Evolutionary conservation across 1,284 basidiomycete species (phyloP).

Genomic region (Athelia sp.): DNA sequence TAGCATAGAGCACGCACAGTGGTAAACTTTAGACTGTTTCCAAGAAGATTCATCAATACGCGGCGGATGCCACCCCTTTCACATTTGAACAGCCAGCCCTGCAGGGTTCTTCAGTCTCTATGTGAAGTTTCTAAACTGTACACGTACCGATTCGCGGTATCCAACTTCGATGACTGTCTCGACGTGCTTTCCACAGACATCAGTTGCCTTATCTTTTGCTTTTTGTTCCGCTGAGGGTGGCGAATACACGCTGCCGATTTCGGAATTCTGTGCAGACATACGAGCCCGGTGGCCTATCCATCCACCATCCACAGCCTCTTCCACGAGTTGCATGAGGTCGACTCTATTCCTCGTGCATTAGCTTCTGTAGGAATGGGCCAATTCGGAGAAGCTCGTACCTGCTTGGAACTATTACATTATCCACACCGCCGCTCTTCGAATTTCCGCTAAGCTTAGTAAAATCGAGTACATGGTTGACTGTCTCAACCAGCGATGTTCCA

Average conservation of each 20-base stretch:
- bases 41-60: slow-evolving; percentile 93
- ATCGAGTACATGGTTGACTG: slow-evolving; percentile 95
- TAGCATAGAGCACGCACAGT: slow-evolving; percentile 37
- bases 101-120: slow-evolving; percentile 1
- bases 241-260: slow-evolving; percentile 91
- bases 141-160: slow-evolving; percentile 56
- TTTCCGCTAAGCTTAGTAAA: slow-evolving; percentile 96
- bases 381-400: slow-evolving; percentile 38
- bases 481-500: slow-evolving; percentile 79
- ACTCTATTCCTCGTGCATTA: slow-evolving; percentile 41
- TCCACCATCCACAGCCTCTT: slow-evolving; percentile 92
- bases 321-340: slow-evolving; percentile 86
- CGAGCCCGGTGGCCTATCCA: slow-evolving; percentile 92
- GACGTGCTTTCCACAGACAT: slow-evolving; percentile 38
- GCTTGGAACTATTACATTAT: slow-evolving; percentile 67
- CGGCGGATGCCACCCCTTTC: slow-evolving; percentile 92
- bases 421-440: slow-evolving; percentile 68
- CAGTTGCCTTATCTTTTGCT: slow-evolving; percentile 31
- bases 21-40: slow-evolving; percentile 93
- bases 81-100: slow-evolving; percentile 88
- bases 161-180: slow-evolving; percentile 91
- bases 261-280: slow-evolving; percentile 61
- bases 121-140: neutral
- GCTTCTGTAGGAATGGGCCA: slow-evolving; percentile 1
- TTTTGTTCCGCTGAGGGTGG: slow-evolving; percentile 53